Conservation (phyloP, 2,329 filamentous ascomycete species). For the Diaporthe sp. region DNA sequence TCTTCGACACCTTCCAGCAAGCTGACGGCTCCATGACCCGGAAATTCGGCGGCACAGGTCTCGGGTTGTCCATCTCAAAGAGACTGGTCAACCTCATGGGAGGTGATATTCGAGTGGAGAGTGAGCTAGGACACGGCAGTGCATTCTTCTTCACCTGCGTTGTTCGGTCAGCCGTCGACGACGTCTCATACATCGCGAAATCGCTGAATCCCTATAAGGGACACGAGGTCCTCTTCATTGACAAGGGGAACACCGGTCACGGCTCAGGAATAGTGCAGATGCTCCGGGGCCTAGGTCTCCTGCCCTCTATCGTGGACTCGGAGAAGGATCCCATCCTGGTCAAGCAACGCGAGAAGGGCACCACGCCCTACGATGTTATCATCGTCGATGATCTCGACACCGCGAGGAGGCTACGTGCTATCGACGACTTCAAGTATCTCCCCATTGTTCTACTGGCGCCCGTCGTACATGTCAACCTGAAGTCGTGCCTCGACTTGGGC, state of each 20-base stretch:
- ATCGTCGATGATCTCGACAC: constrained; percentile 95
- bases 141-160: constrained; percentile 97
- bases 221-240: constrained; percentile 93
- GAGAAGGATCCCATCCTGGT: constrained; percentile 73
- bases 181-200: constrained; percentile 82
- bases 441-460: constrained; percentile 94
- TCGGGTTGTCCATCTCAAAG: constrained; percentile 95
- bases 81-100: constrained; percentile 96
- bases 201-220: constrained; percentile 91
- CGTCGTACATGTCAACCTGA: constrained; percentile 89
- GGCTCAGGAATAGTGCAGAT: constrained; percentile 82
- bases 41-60: constrained; percentile 94
- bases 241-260: constrained; percentile 85
- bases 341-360: constrained; percentile 64
- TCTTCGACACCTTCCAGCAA: constrained; percentile 99
- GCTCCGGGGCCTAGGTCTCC: constrained; percentile 82
- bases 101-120: constrained; percentile 95
- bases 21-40: constrained; percentile 96
- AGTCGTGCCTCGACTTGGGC: constrained; percentile 92
- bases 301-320: constrained; percentile 87
- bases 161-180: constrained; percentile 85
- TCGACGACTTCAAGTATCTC: constrained; percentile 97
- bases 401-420: constrained; percentile 84
- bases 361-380: constrained; percentile 90
- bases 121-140: constrained; percentile 90